Base-by-base conservation (phyloP, 306 rosid genomes). In the Gynostemma pentaphyllum region DNA sequence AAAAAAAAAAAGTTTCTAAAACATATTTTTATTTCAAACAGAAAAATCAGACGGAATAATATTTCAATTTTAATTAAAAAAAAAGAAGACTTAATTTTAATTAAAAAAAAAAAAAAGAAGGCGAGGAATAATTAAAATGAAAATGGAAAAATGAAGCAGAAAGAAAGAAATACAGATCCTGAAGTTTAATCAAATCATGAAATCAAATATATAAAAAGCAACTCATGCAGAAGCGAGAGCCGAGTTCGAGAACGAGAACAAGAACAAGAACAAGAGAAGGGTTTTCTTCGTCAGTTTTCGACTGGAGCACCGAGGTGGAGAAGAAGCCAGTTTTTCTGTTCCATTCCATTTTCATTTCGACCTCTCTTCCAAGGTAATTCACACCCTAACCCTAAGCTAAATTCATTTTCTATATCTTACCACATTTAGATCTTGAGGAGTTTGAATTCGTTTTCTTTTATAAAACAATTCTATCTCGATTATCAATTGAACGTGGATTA, bases 251-350 rank as follows among this genome's bases (percentile, higher is more conserved):
- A n/a, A n/a, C n/a, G n/a, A n/a, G n/a, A n/a, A n/a, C n/a, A n/a
- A n/a, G n/a, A n/a, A n/a, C n/a, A n/a, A n/a, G n/a, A n/a, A n/a
- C n/a, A 56, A 49, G 69, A 29, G 10, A 60, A 64, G 69, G 69
- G 59, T 65, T 65, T 65, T 44, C 69, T 57, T 65, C 69, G 53
- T 65, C 69, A 34, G 45, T 65, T 49, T 22, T 65, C 69, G 45
- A 28, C 59, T 65, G 59, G 36, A 42, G 13, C 63, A 56, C 47
- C 69, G 34, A 36, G 30, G 21, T 18, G 47, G 44, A 29, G 47
- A 64, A 45, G 68, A 65, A 65, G 26, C 2, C 18, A 21, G 16
- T 29, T 6, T 56, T 65, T 65, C 30, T 30, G 18, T 65, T 65
- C 59, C 22, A 45, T 34, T 30, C 42, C 45, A 34, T 47, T 32